Evolutionary conservation across 257 asterid genomes (phyloP), one percentile per base, ranked within the genome.

Genomic region (Solanum piurae): DNA sequence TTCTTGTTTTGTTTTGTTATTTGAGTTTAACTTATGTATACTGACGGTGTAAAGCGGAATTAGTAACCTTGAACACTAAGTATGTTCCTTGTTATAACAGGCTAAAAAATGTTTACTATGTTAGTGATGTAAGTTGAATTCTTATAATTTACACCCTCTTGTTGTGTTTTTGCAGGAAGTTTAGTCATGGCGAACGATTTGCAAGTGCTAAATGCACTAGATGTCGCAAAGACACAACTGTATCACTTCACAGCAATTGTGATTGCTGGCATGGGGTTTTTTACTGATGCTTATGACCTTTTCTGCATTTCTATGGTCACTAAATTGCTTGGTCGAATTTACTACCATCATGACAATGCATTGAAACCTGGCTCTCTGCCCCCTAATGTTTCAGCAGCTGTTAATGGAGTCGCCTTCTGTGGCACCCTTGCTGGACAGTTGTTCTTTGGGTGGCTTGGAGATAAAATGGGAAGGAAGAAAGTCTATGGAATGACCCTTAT

Each of bases 241-340:
- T 91, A 90, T 86, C 93, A 91, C 62, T 90, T 90, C 84, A 91
- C 93, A 1, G 92, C 93, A 6, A 91, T 91, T 62, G 89, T 91
- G 29, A 74, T 91, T 36, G 93, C 93, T 38, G 93, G 93, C 33
- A 91, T 91, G 92, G 93, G 91, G 2, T 91, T 91, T 86, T 91
- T 91, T 88, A 91, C 93, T 21, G 93, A 91, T 86, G 93, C 93
- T 5, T 91, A 90, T 75, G 93, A 91, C 76, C 91, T 91, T 16
- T 91, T 91, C 66, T 84, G 91, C 87, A 91, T 91, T 77, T 90
- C 93, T 12, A 25, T 91, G 23, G 90, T 90, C n/a, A 84, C 93
- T 0, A 91, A 90, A 46, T 77, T 91, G 64, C 37, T 91, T 52
- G 93, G 93, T 1, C 92, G 92, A 1, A 69, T 91, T 25, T 90